These are phyloP conservation scores for Cadophora luteo-olivacea DNA, from an alignment of 2,329 filamentous ascomycete genomes.

Conservation along the genomic window DNA sequence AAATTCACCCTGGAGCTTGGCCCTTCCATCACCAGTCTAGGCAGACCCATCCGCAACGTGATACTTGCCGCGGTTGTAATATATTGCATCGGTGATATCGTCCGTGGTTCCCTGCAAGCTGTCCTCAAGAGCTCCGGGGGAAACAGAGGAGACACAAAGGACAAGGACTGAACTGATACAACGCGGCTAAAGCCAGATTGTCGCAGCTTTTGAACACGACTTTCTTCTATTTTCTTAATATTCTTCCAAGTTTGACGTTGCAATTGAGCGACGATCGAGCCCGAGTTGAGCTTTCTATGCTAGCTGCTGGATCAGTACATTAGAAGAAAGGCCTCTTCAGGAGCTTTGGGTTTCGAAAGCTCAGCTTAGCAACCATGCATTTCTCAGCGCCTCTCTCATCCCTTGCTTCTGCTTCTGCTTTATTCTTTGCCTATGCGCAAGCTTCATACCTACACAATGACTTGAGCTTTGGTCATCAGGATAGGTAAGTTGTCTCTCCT, in stretches of 20 bases:
- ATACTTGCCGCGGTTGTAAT: conserved; percentile 55
- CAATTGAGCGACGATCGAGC: not conserved
- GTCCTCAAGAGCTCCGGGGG: conserved; percentile 37
- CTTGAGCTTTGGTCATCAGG: conserved; percentile 53
- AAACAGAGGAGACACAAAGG: conserved; percentile 26
- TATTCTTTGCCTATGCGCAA: conserved; percentile 41
- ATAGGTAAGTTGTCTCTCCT: conserved; percentile 38
- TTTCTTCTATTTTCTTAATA: not conserved
- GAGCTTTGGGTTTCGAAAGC: conserved; percentile 5
- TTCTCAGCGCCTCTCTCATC: conserved; percentile 34
- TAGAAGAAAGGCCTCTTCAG: conserved; percentile 6
- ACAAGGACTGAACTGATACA: conserved; percentile 15
- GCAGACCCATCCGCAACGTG: conserved; percentile 57
- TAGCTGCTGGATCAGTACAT: conserved; percentile 21
- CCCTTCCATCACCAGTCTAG: conserved; percentile 54
- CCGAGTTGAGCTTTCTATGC: conserved; percentile 13
- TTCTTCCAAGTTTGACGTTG: not conserved
- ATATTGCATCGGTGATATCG: conserved; percentile 47
- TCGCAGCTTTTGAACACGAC: not conserved
- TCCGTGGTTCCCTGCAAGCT: conserved; percentile 44
- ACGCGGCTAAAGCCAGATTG: conserved; percentile 11
- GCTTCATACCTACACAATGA: conserved; percentile 44
- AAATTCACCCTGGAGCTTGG: conserved; percentile 59
- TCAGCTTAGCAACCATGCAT: conserved; percentile 33
- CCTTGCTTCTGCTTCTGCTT: conserved; percentile 38